Percentiles rank a stretch among this genome's conserved stretches.
phyloP scores from a whole-genome alignment of 78 protist genomes.

The Cavenderia fasciculata region DNA sequence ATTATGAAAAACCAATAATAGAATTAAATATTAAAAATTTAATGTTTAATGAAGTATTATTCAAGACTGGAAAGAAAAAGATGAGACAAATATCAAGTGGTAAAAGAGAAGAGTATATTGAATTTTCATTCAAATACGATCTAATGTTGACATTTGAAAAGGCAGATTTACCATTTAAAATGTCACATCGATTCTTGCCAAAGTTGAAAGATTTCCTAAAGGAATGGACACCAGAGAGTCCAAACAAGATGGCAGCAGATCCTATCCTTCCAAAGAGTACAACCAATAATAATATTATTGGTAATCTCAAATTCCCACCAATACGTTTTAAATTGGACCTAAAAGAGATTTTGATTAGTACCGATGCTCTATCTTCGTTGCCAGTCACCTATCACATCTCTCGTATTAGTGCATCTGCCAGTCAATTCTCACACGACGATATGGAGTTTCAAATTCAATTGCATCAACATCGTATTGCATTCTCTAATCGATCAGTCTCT shows the following conservation, averaged over 20 bases:
- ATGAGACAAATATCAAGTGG: conserved; percentile 38
- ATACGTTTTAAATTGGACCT: conserved; percentile 48
- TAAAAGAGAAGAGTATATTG: conserved; percentile 71
- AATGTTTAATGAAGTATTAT: conserved; percentile 50
- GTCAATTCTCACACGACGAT: conserved; percentile 53
- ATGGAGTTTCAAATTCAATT: conserved; percentile 51
- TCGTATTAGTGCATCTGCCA: conserved; percentile 19
- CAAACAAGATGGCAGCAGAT: background rate
- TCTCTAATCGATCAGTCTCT: conserved; percentile 1
- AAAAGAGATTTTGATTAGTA: conserved; percentile 45
- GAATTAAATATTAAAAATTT: conserved; percentile 25
- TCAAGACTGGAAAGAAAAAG: conserved; percentile 70
- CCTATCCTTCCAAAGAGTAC: background rate
- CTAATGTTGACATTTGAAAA: conserved; percentile 29
- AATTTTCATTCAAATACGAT: conserved; percentile 64
- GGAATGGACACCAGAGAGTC: conserved; percentile 53
- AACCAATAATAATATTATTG: background rate
- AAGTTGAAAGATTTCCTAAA: conserved; percentile 47
- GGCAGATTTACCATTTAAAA: conserved; percentile 62
- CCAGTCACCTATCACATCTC: conserved; percentile 67
- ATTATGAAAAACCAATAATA: conserved; percentile 41
- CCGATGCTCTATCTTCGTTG: conserved; percentile 48
- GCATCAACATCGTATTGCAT: conserved; percentile 73
- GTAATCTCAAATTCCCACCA: conserved; percentile 41
- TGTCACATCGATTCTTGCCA: conserved; percentile 75